A percentile compares a stretch with the other conserved stretches of the same genome.
Evolutionary conservation across 2,329 filamentous ascomycete species (phyloP).

Genomic region (Scedosporium boydii): DNA sequence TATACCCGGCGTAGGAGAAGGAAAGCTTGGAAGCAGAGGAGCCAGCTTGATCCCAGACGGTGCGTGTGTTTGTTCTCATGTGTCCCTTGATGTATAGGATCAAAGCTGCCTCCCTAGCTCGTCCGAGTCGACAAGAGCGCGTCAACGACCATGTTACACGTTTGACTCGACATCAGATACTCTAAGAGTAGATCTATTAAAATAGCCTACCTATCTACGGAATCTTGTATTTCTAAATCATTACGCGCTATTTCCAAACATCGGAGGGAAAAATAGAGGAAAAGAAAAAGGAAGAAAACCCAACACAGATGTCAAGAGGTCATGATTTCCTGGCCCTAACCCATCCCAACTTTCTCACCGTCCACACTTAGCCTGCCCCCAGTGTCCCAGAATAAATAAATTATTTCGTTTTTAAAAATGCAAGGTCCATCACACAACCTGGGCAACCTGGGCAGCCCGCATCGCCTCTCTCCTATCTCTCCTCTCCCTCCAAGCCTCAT

Average conservation of each 20-base stretch:
- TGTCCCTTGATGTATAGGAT: too few species aligned
- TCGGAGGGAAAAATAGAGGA: neutral
- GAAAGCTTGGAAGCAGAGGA: too few species aligned
- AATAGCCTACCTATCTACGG: neutral
- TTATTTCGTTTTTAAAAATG: too few species aligned
- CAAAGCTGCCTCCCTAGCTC: too few species aligned
- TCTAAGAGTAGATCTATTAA: neutral
- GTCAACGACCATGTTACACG: neutral
- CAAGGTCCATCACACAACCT: neutral
- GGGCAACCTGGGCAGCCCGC: neutral
- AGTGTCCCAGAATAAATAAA: neutral
- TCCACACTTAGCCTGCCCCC: neutral
- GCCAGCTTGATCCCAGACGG: too few species aligned
- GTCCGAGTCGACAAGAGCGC: too few species aligned
- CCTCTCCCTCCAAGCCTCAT: slow-evolving; percentile 3
- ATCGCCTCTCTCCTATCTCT: neutral
- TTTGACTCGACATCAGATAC: neutral
- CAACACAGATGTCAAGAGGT: too few species aligned
- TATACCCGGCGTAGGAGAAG: too few species aligned
- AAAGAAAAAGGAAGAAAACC: neutral
- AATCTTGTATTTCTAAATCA: neutral
- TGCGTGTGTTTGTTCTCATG: too few species aligned
- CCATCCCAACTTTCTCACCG: too few species aligned
- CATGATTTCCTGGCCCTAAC: too few species aligned
- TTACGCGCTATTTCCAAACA: neutral